These are phyloP conservation scores for Microbotryomycetes sp. DNA, from an alignment of 1,284 basidiomycete species.

Conservation along the genomic window DNA sequence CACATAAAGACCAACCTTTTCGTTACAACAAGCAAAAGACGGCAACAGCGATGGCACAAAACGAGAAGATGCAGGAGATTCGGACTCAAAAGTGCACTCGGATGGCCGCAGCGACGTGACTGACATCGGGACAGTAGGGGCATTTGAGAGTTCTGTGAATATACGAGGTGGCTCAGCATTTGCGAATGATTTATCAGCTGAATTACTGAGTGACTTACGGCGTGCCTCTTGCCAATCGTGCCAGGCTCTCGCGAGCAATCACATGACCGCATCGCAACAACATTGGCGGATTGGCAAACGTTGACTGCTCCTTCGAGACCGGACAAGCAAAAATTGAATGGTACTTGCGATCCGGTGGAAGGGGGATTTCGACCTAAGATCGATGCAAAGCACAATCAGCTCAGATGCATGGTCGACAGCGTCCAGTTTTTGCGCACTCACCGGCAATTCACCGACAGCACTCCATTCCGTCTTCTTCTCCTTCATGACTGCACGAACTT, in stretches of 20 bases:
- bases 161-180: neutral
- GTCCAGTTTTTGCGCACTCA: conserved; percentile 28
- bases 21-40: neutral
- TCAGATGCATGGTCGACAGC: conserved; percentile 65
- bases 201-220: conserved; percentile 55
- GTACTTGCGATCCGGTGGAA: conserved; percentile 69
- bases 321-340: conserved; percentile 97
- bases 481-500: conserved; percentile 45
- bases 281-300: conserved; percentile 90
- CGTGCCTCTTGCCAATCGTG: conserved; percentile 74
- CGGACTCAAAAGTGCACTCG: conserved; percentile 61
- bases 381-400: conserved; percentile 80
- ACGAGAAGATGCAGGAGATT: neutral
- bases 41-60: too few species aligned
- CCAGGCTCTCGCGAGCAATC: conserved; percentile 77
- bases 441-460: conserved; percentile 44
- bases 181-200: neutral
- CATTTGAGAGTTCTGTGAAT: conserved; percentile 67
- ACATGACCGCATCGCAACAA: conserved; percentile 96
- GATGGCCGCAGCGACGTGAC: conserved; percentile 54
- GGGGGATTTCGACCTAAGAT: conserved; percentile 93
- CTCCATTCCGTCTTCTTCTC: conserved; percentile 45
- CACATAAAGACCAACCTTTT: neutral
- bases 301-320: conserved; percentile 85
- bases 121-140: conserved; percentile 80